Evolutionary conservation across 108 stramenopile genomes (phyloP).

Genomic region (Mayamaea pseudoterrestris): DNA sequence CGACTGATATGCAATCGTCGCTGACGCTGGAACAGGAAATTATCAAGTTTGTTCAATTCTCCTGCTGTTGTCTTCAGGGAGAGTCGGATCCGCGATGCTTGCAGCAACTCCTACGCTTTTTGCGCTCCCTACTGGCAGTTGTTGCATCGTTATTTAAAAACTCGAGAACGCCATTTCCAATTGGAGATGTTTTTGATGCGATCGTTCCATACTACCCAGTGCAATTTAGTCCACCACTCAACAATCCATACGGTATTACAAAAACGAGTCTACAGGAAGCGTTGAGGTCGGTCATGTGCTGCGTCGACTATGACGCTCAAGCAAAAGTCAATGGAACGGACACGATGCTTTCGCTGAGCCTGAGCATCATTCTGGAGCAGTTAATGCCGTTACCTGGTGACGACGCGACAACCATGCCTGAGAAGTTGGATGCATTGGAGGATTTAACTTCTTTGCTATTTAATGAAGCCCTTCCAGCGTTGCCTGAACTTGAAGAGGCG

Average conservation of each 20-base stretch:
- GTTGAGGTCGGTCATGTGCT: conserved; percentile 48
- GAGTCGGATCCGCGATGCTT: conserved; percentile 85
- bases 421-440: conserved; percentile 52
- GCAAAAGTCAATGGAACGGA: conserved; percentile 5
- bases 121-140: conserved; percentile 38
- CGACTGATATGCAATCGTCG: not conserved
- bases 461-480: conserved; percentile 14
- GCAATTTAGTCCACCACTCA: conserved; percentile 76
- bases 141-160: conserved; percentile 5
- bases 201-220: conserved; percentile 80
- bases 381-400: conserved; percentile 39
- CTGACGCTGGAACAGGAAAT: conserved; percentile 12
- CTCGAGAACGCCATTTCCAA: conserved; percentile 40
- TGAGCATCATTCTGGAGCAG: conserved; percentile 56
- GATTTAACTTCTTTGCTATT: conserved; percentile 45
- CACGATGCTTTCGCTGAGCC: conserved; percentile 40
- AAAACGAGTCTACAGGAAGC: conserved; percentile 42
- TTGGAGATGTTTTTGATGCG: conserved; percentile 60
- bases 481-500: not conserved
- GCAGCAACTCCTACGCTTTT: conserved; percentile 49
- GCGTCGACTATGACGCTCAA: conserved; percentile 23
- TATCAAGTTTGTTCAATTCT: conserved; percentile 35
- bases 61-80: conserved; percentile 62
- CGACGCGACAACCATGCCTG: conserved; percentile 24
- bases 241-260: conserved; percentile 72